phyloP scores from a whole-genome alignment of 225 moss, liverwort and hornwort species.

The Physcomitrium patens region DNA sequence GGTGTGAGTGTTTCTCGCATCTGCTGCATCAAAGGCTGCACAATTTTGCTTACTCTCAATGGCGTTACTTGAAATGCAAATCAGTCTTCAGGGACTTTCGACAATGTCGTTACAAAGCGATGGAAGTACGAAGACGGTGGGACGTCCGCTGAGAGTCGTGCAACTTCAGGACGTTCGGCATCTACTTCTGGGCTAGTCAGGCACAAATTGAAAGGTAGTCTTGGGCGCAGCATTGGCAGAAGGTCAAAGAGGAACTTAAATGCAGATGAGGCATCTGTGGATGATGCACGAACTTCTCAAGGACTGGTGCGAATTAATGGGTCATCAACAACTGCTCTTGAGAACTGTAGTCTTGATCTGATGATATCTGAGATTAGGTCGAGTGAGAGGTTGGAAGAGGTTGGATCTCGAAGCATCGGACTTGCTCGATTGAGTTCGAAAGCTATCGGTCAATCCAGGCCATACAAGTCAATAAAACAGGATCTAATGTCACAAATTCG shows the following conservation, averaged over 20 bases:
- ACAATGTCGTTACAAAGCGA: background rate
- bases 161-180: background rate
- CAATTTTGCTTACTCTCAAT: background rate
- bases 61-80: background rate
- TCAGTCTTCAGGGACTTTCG: background rate
- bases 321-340: background rate
- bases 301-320: background rate
- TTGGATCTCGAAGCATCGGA: background rate
- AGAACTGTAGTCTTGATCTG: background rate
- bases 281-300: background rate
- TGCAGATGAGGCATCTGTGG: background rate
- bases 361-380: background rate
- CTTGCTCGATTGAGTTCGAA: background rate
- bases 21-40: background rate
- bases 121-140: constrained; percentile 10
- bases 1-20: background rate
- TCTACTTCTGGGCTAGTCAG: background rate
- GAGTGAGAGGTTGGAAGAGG: constrained; percentile 11
- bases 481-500: background rate
- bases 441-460: background rate
- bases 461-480: background rate
- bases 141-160: background rate
- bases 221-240: background rate
- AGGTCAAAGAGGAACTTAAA: background rate
- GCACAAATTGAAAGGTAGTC: background rate